Evolutionary conservation across 257 asterid genomes (phyloP).

Genomic region (Solanum stenotomum): DNA sequence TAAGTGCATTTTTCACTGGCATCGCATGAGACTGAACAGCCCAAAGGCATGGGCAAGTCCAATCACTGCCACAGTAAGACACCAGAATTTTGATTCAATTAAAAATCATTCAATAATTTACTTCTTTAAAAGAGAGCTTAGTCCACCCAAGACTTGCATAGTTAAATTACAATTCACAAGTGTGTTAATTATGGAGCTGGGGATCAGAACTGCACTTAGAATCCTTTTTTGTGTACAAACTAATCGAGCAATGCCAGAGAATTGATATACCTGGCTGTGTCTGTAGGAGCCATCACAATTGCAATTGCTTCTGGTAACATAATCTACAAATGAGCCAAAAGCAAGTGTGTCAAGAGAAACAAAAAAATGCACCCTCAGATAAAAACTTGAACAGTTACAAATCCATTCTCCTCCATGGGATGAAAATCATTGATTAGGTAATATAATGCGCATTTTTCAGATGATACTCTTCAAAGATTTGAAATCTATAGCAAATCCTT

Average conservation of each 20-base stretch:
- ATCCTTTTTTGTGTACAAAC: background rate
- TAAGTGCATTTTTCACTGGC: background rate
- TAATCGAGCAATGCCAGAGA: background rate
- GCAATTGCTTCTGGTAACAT: conserved; percentile 97
- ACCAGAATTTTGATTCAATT: background rate
- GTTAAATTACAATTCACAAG: background rate
- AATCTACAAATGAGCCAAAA: conserved; percentile 38
- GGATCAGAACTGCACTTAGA: background rate
- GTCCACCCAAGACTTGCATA: background rate
- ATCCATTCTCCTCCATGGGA: background rate
- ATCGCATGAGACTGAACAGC: background rate
- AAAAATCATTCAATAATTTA: background rate
- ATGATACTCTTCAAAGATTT: background rate
- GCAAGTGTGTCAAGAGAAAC: background rate
- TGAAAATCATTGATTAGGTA: background rate
- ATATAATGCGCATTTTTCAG: background rate
- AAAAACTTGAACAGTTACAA: background rate
- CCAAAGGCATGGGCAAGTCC: background rate
- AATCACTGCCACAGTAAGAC: background rate
- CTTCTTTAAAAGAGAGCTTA: background rate
- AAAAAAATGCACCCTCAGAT: background rate
- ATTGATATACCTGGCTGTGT: conserved; percentile 25
- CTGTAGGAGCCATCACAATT: conserved; percentile 97
- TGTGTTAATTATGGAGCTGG: background rate
- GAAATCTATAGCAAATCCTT: background rate